Evolutionary conservation across 306 rosid species (phyloP).

Genomic region (Cicer cuneatum): DNA sequence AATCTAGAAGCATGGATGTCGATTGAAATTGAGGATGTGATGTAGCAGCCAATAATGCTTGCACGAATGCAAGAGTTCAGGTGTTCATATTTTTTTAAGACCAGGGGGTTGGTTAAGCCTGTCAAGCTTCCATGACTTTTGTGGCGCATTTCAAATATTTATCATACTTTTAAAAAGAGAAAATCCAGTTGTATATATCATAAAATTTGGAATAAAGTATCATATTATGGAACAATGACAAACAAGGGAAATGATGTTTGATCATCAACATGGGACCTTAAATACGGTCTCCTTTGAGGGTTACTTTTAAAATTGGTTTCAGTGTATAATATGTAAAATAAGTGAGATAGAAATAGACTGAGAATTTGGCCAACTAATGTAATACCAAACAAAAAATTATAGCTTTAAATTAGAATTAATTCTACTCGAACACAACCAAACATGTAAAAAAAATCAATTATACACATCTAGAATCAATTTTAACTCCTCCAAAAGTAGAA

Average conservation of each 20-base stretch:
- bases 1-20: constrained; percentile 22
- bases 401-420: too few relatives aligned
- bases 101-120: neutral
- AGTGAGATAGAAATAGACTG: neutral
- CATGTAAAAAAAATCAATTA: too few relatives aligned
- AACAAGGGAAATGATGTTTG: neutral
- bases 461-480: too few relatives aligned
- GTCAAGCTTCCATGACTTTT: neutral
- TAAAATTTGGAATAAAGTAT: constrained; percentile 14
- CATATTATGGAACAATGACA: neutral
- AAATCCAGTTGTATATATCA: constrained; percentile 10
- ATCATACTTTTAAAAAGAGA: constrained; percentile 15
- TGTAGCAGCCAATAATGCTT: neutral
- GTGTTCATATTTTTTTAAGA: neutral
- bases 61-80: neutral
- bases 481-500: too few relatives aligned
- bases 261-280: neutral
- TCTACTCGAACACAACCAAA: too few relatives aligned
- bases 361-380: too few relatives aligned
- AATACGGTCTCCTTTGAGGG: neutral
- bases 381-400: too few relatives aligned
- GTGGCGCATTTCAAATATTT: constrained; percentile 22
- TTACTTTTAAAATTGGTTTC: neutral
- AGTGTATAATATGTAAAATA: neutral
- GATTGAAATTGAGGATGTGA: constrained; percentile 2